A percentile compares a stretch with the other conserved stretches of the same genome.
Evolutionary conservation across 1,284 basidiomycete genomes (phyloP).

Genomic region (Naganishia sp.): DNA sequence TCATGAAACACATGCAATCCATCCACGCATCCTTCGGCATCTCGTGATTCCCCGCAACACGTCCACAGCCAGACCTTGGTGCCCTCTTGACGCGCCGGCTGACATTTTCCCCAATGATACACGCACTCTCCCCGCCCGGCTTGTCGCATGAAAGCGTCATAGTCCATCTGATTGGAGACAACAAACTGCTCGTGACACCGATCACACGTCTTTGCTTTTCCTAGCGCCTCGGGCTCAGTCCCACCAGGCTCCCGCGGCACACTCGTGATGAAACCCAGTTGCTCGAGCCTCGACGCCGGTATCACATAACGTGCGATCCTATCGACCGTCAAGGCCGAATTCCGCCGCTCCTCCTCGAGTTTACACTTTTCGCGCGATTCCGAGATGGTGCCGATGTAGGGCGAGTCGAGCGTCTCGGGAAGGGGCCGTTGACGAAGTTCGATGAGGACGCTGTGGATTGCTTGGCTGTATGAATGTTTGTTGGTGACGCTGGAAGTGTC

Average conservation of each 20-base stretch:
- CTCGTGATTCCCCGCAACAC: conserved; percentile 51
- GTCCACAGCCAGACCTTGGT: conserved; percentile 49
- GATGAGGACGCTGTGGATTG: conserved; percentile 51
- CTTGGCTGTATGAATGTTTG: conserved; percentile 48
- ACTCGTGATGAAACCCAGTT: conserved; percentile 71
- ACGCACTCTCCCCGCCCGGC: conserved; percentile 66
- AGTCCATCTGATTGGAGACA: conserved; percentile 53
- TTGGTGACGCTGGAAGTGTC: conserved; percentile 43
- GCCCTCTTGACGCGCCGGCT: conserved; percentile 47
- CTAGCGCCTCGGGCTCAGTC: conserved; percentile 65
- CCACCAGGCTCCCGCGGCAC: conserved; percentile 66
- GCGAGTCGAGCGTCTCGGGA: conserved; percentile 65
- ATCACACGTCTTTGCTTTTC: conserved; percentile 68
- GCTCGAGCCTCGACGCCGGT: conserved; percentile 61
- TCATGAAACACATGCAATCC: conserved; percentile 44
- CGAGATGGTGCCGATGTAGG: conserved; percentile 77
- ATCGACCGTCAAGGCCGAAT: conserved; percentile 61
- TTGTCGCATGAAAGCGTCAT: conserved; percentile 45
- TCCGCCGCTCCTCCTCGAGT: conserved; percentile 61
- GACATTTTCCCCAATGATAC: conserved; percentile 74
- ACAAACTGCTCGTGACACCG: conserved; percentile 70
- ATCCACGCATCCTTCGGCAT: conserved; percentile 51
- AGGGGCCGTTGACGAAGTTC: conserved; percentile 60
- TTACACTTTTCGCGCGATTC: conserved; percentile 65
- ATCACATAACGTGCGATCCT: conserved; percentile 64